These are phyloP conservation scores for Hordeum pubiflorum DNA, from an alignment of 202 grass and related monocot species.

Conservation along the genomic window DNA sequence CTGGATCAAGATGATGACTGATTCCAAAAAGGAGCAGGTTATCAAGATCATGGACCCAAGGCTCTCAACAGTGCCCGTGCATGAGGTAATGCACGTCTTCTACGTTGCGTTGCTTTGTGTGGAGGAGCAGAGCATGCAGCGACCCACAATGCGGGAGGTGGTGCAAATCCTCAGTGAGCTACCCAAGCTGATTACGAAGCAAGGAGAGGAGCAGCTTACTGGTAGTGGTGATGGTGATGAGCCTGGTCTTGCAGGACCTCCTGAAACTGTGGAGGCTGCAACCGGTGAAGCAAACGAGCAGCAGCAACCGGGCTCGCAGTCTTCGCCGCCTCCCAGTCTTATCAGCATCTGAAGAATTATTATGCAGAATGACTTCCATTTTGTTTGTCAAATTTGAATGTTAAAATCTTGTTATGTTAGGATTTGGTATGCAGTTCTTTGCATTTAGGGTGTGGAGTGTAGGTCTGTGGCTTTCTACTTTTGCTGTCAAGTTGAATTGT, in stretches of 20 bases:
- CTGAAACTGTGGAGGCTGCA: constrained; percentile 11
- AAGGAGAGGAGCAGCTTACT: constrained; percentile 33
- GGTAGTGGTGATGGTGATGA: neutral
- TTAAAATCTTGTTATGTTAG: constrained; percentile 19
- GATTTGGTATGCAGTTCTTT: constrained; percentile 2
- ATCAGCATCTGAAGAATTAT: constrained; percentile 63
- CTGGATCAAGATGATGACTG: constrained; percentile 70
- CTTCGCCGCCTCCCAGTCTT: constrained; percentile 39
- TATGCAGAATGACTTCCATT: neutral
- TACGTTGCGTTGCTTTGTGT: constrained; percentile 81
- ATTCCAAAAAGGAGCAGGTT: constrained; percentile 66
- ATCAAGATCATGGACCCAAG: constrained; percentile 73
- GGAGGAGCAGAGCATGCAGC: constrained; percentile 90
- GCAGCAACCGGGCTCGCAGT: neutral
- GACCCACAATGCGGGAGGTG: constrained; percentile 92
- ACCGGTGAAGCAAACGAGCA: constrained; percentile 35
- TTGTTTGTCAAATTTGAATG: neutral
- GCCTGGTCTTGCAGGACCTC: neutral
- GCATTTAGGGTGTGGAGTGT: constrained; percentile 2
- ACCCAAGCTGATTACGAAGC: constrained; percentile 29
- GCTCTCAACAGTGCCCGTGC: constrained; percentile 56
- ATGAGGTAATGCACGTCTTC: constrained; percentile 82
- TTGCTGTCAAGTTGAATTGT: constrained; percentile 2
- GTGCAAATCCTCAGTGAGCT: constrained; percentile 86
- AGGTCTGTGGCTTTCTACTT: constrained; percentile 1